These are phyloP conservation scores for Verticillium isaacii DNA, from an alignment of 2,329 filamentous ascomycete genomes.

Conservation along the genomic window DNA sequence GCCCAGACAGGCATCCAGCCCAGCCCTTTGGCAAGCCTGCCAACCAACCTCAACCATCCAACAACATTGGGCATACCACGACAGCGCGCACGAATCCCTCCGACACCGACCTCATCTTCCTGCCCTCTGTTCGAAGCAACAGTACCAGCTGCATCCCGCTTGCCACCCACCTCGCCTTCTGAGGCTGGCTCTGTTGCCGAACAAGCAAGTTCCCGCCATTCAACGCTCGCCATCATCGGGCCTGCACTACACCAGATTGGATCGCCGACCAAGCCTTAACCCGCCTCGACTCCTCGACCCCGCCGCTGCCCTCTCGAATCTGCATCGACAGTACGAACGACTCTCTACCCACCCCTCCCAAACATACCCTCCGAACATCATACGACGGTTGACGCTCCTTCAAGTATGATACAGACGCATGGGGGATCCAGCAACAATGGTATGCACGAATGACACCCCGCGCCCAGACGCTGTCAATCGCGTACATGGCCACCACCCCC, in stretches of 20 bases:
- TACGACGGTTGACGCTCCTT: conserved; percentile 8
- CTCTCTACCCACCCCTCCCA: neutral
- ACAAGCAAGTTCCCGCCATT: neutral
- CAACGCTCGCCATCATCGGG: neutral
- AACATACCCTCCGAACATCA: neutral
- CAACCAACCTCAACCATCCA: neutral
- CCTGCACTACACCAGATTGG: neutral
- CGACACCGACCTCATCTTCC: neutral
- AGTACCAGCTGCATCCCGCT: neutral
- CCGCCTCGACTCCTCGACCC: conserved; percentile 4
- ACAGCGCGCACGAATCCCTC: neutral
- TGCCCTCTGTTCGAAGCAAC: neutral
- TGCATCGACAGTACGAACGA: conserved; percentile 11
- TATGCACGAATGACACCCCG: conserved; percentile 17
- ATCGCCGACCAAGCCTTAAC: neutral
- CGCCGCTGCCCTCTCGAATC: conserved; percentile 10
- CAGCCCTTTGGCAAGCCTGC: neutral
- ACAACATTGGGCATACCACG: neutral
- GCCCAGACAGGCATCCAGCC: neutral
- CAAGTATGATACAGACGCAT: conserved; percentile 40
- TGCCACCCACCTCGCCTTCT: neutral
- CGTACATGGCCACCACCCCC: conserved; percentile 1
- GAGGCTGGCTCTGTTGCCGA: neutral
- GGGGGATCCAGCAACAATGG: conserved; percentile 35
- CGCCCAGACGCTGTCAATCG: neutral